Percentiles rank a stretch among this genome's conserved stretches.
Evolutionary conservation across 108 stramenopile genomes (phyloP).

Genomic region (Skeletonema menzelii): DNA sequence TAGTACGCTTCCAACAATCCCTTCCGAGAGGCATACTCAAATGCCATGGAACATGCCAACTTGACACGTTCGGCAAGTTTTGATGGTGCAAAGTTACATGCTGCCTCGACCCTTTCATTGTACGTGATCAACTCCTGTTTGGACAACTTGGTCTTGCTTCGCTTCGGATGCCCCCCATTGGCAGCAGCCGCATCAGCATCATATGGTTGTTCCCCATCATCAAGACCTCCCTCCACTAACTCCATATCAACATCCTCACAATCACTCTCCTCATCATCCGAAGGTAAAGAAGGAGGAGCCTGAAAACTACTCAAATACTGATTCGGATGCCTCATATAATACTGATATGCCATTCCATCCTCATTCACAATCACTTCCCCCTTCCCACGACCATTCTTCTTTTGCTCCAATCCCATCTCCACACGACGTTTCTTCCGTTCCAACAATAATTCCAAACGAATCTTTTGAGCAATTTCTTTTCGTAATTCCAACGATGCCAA

Average conservation of each 20-base stretch:
- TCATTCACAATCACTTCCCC: slow-evolving; percentile 2
- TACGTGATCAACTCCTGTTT: slow-evolving; percentile 12
- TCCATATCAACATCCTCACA: slow-evolving; percentile 16
- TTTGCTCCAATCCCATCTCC: not conserved
- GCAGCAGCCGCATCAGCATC: no score
- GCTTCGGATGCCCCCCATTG: no score
- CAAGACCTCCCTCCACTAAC: not conserved
- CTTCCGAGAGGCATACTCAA: slow-evolving; percentile 1
- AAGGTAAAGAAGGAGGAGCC: slow-evolving; percentile 20
- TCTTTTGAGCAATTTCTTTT: slow-evolving; percentile 20
- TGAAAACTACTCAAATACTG: slow-evolving; percentile 35
- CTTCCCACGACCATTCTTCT: not conserved
- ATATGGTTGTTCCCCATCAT: no score
- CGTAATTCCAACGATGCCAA: slow-evolving; percentile 29
- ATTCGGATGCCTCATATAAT: slow-evolving; percentile 42
- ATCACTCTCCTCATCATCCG: slow-evolving; percentile 22
- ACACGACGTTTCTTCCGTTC: slow-evolving; percentile 5
- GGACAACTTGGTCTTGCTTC: slow-evolving; percentile 23
- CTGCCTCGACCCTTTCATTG: slow-evolving; percentile 11
- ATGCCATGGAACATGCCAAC: slow-evolving; percentile 29
- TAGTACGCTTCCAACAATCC: slow-evolving; percentile 33
- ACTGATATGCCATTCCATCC: slow-evolving; percentile 25
- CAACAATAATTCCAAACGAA: slow-evolving; percentile 26
- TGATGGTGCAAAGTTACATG: slow-evolving; percentile 36
- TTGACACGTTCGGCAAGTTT: slow-evolving; percentile 40